Evolutionary conservation across 106 monocot species (phyloP).

Genomic region (Dendrobium catenatum): DNA sequence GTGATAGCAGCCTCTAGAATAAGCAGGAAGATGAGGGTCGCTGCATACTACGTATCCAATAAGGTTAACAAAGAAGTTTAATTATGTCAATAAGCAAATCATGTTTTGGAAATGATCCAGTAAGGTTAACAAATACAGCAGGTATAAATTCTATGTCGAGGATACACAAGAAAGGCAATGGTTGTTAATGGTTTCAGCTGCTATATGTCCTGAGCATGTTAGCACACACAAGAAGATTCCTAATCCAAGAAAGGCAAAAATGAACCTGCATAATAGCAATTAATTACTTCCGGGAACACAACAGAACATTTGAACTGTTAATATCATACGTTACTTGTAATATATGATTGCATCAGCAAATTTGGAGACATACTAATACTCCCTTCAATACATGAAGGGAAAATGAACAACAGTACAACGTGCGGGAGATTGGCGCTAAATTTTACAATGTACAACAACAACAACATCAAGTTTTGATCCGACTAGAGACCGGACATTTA

Average conservation of each 20-base stretch:
- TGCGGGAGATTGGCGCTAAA: too few relatives aligned
- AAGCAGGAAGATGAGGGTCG: constrained; percentile 37
- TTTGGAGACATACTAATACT: not conserved
- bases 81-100: not conserved
- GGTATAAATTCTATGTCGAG: constrained; percentile 15
- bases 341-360: not conserved
- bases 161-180: constrained; percentile 71
- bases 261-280: constrained; percentile 40
- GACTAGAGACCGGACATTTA: too few relatives aligned
- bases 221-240: constrained; percentile 41
- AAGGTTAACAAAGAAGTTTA: constrained; percentile 33
- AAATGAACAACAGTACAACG: too few relatives aligned
- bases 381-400: too few relatives aligned
- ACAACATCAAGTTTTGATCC: too few relatives aligned
- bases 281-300: not conserved
- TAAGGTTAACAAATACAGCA: not conserved
- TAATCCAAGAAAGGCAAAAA: constrained; percentile 41
- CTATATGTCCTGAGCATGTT: constrained; percentile 58
- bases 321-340: not conserved
- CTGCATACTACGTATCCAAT: constrained; percentile 32
- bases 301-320: not conserved
- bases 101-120: not conserved
- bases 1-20: constrained; percentile 62
- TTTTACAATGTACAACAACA: too few relatives aligned
- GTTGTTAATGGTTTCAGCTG: constrained; percentile 52